Percentiles rank a stretch among this genome's conserved stretches.
phyloP scores from a whole-genome alignment of 495 filamentous ascomycete species.

The Pyronema omphalodes region DNA sequence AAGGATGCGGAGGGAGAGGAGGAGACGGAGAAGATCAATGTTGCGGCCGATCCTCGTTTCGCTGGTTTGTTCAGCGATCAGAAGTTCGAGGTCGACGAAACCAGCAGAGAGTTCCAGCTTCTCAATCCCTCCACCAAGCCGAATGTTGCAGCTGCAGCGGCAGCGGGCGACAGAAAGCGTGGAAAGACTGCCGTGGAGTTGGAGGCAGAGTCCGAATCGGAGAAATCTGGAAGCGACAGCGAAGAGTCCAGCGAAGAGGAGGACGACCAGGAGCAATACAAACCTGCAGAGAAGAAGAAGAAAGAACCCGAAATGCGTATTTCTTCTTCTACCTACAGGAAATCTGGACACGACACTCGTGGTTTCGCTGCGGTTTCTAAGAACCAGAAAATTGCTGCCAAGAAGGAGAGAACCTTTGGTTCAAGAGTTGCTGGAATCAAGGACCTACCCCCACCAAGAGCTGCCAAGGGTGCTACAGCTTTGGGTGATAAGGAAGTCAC shows the following conservation, averaged over 20 bases:
- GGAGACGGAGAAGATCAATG: conserved; percentile 26
- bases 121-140: conserved; percentile 64
- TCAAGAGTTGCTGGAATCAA: conserved; percentile 41
- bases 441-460: conserved; percentile 14
- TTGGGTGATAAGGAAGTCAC: conserved; percentile 75
- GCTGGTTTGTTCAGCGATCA: conserved; percentile 72
- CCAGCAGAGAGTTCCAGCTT: conserved; percentile 63
- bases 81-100: conserved; percentile 84
- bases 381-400: conserved; percentile 20
- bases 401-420: conserved; percentile 49
- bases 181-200: conserved; percentile 53
- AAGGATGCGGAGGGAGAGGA: conserved; percentile 32
- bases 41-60: conserved; percentile 76
- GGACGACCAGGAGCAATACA: neutral
- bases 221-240: conserved; percentile 4
- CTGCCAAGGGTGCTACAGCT: conserved; percentile 33
- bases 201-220: conserved; percentile 27
- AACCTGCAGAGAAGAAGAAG: conserved; percentile 4
- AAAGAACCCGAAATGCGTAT: conserved; percentile 40
- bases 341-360: conserved; percentile 32
- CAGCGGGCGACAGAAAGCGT: conserved; percentile 13
- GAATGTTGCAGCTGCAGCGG: conserved; percentile 17
- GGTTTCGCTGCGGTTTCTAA: conserved; percentile 26
- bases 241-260: conserved; percentile 15
- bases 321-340: conserved; percentile 43